Conservation (phyloP, 2,329 filamentous ascomycete genomes). For the Botrytis tulipae region DNA sequence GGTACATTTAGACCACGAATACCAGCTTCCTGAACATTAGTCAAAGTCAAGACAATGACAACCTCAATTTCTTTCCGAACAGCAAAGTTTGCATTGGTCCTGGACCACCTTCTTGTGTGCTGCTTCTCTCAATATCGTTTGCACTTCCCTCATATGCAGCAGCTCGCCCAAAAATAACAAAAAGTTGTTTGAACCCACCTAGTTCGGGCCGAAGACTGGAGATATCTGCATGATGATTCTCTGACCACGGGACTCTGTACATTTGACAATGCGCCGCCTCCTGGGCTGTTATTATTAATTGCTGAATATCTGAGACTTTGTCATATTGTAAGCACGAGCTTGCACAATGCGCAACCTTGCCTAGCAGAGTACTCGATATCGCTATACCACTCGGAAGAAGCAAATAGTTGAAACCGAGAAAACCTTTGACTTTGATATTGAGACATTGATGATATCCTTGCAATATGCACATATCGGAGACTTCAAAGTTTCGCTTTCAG, state of each 20-base stretch:
- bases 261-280: background rate
- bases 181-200: background rate
- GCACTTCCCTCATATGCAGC: background rate
- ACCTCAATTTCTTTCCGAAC: background rate
- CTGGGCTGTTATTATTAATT: background rate
- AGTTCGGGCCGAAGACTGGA: background rate
- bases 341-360: background rate
- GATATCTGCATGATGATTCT: background rate
- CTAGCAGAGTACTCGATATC: background rate
- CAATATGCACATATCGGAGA: background rate
- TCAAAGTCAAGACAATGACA: background rate
- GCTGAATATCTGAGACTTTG: background rate
- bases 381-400: background rate
- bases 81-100: background rate
- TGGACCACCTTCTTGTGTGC: background rate
- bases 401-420: background rate
- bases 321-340: background rate
- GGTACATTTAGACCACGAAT: background rate
- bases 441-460: background rate
- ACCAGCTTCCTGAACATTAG: background rate
- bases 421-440: background rate
- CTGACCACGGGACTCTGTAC: background rate
- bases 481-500: background rate
- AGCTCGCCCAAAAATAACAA: background rate
- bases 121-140: background rate